Base-by-base conservation (phyloP, 768 basidiomycete species). In the Amanita molliuscula region DNA sequence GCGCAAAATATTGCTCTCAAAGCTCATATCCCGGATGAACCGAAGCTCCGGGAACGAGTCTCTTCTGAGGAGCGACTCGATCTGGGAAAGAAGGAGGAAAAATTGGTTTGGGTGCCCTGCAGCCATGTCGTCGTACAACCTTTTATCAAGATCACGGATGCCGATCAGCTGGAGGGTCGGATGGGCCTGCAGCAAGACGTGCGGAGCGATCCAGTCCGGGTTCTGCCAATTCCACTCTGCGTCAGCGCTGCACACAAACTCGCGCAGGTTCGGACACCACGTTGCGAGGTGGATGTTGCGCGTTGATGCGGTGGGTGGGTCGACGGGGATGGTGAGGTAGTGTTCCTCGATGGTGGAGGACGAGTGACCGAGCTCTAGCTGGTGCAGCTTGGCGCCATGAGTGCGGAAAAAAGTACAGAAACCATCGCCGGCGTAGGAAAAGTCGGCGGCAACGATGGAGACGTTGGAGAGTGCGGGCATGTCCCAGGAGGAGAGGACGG, bases 171-270 rank as follows among this genome's bases (percentile, higher is more conserved):
- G 65, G 9, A 88, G 61, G 6, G 67, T 67, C 0, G 77, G 74
- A 58, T 88, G 85, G 1, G 77, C 61, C 15, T 84, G 81, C 18
- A 88, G 71, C 5, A 88, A 66, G 35, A 84, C 71, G 49, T 88
- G 85, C 3, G 85, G 83, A 11, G 85, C 82, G 57, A 87, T 86
- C 85, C 84, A 87, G 59, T 88, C 84, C 0, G 85, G 85, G 46
- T 68, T 72, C 56, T 79, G 73, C 85, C 85, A 87, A 54, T 86
- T 82, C 85, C 85, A 88, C 57, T 84, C 84, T 0, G 84, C 84
- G 53, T 87, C 83, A 1, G 85, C 84, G 38, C 74, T 77, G 59
- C 83, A 86, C 44, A 88, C 81, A 61, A 88, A 82, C 57, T 84
- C 74, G 29, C 66, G 67, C 33, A 88, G 67, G 54, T 81, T 79